Evolutionary conservation across 176 grass and related monocot species (phyloP).

Genomic region (Ensete ventricosum): DNA sequence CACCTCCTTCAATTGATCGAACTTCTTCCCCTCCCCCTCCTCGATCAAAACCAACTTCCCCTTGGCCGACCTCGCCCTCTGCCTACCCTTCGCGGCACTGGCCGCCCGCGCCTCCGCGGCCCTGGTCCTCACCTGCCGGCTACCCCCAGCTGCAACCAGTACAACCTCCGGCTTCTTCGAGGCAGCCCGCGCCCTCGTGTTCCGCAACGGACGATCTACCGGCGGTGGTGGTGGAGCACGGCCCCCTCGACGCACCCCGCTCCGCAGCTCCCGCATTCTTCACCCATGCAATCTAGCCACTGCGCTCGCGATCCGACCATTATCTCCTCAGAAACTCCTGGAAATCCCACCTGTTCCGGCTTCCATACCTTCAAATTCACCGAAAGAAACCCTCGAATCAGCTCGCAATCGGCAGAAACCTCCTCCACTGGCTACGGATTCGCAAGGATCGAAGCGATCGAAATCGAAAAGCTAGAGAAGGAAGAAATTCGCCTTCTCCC

Average conservation of each 20-base stretch:
- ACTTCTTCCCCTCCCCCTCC: conserved; percentile 31
- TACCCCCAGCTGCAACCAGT: background rate
- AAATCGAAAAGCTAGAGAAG: background rate
- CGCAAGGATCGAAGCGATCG: background rate
- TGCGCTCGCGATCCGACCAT: conserved; percentile 4
- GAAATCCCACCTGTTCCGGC: background rate
- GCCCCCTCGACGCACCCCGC: conserved; percentile 15
- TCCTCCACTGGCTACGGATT: background rate
- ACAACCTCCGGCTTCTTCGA: background rate
- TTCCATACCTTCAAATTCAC: background rate
- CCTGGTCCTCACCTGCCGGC: conserved; percentile 18
- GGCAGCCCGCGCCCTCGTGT: conserved; percentile 13
- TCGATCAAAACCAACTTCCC: conserved; percentile 17
- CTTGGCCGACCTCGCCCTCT: conserved; percentile 1
- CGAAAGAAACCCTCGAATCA: background rate
- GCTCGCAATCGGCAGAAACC: background rate
- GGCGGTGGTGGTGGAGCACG: conserved; percentile 23
- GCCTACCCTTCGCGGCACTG: conserved; percentile 7
- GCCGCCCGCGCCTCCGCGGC: conserved; percentile 17
- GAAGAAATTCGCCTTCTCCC: background rate
- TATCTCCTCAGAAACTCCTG: background rate
- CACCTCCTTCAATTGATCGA: conserved; percentile 22
- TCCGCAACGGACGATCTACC: conserved; percentile 28
- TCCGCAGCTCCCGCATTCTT: conserved; percentile 26
- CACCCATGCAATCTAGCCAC: conserved; percentile 20